Percentiles rank a stretch among this genome's conserved stretches.
These are phyloP conservation scores for Pythium aristosporum DNA, from an alignment of 352 stramenopile species.

Conservation along the genomic window DNA sequence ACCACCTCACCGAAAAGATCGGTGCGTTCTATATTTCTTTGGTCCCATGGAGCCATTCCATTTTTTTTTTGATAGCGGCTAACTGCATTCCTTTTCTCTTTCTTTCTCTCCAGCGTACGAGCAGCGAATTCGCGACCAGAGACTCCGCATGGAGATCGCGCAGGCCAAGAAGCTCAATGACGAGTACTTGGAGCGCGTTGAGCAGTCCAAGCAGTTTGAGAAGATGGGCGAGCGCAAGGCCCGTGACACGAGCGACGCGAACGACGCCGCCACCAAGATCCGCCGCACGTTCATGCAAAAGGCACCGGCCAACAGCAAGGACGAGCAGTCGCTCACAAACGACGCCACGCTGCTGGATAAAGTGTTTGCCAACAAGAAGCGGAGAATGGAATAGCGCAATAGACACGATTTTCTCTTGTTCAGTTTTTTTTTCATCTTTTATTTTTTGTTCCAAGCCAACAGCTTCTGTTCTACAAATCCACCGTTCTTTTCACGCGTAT, in stretches of 20 bases:
- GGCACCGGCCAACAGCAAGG: conserved; percentile 62
- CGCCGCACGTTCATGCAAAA: conserved; percentile 81
- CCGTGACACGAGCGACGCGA: conserved; percentile 18
- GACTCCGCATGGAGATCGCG: conserved; percentile 84
- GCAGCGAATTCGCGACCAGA: conserved; percentile 85
- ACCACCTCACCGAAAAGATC: conserved; percentile 98
- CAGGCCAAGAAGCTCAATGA: conserved; percentile 88
- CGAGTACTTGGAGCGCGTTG: conserved; percentile 82
- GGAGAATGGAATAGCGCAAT: conserved; percentile 28
- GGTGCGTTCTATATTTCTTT: conserved; percentile 43
- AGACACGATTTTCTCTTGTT: neutral
- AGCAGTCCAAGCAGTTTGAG: conserved; percentile 84
- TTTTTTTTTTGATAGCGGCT: neutral
- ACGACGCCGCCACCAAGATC: conserved; percentile 39
- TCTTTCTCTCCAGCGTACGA: conserved; percentile 51
- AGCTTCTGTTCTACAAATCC: neutral
- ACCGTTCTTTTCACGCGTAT: neutral
- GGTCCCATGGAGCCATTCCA: no score
- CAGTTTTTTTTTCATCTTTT: conserved; percentile 7
- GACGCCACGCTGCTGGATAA: conserved; percentile 52
- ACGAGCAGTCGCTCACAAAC: conserved; percentile 54
- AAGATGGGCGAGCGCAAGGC: conserved; percentile 85
- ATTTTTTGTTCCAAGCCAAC: neutral
- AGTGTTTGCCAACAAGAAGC: conserved; percentile 76
- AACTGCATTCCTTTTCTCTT: conserved; percentile 1